Conservation (phyloP, 768 basidiomycete species). For the Lentinula boryana region DNA sequence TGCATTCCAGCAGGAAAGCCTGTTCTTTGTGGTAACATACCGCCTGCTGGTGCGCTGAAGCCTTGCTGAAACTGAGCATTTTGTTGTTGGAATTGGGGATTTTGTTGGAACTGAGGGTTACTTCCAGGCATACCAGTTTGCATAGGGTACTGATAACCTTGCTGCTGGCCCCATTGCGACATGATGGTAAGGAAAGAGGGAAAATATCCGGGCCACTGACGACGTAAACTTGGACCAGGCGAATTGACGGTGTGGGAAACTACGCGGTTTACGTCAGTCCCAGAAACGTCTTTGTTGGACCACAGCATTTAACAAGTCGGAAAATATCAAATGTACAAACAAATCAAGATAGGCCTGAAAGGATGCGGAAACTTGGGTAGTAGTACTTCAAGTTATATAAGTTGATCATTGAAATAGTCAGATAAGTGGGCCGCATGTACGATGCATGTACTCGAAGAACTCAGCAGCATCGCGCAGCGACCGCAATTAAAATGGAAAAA, state of each 20-base stretch:
- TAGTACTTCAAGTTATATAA: too few relatives aligned
- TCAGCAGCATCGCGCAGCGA: too few relatives aligned
- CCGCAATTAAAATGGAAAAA: too few relatives aligned
- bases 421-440: too few relatives aligned
- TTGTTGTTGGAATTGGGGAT: conserved; percentile 17
- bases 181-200: conserved; percentile 34
- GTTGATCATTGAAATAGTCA: too few relatives aligned
- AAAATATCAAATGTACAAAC: too few relatives aligned
- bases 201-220: conserved; percentile 1
- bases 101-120: conserved; percentile 32
- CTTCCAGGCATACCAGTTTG: conserved; percentile 58
- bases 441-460: too few relatives aligned
- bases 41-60: conserved; percentile 28
- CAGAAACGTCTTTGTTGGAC: neutral
- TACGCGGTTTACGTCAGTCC: neutral
- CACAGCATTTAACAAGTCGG: neutral
- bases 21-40: conserved; percentile 58
- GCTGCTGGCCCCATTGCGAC: conserved; percentile 76
- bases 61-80: conserved; percentile 12
- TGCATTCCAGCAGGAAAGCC: conserved; percentile 35
- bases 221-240: neutral
- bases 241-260: neutral
- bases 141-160: conserved; percentile 66
- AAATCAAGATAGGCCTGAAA: too few relatives aligned
- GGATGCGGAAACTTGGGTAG: too few relatives aligned